Conservation (phyloP, 1,139 yeast genomes). For the Blastobotrys arbuscula region DNA sequence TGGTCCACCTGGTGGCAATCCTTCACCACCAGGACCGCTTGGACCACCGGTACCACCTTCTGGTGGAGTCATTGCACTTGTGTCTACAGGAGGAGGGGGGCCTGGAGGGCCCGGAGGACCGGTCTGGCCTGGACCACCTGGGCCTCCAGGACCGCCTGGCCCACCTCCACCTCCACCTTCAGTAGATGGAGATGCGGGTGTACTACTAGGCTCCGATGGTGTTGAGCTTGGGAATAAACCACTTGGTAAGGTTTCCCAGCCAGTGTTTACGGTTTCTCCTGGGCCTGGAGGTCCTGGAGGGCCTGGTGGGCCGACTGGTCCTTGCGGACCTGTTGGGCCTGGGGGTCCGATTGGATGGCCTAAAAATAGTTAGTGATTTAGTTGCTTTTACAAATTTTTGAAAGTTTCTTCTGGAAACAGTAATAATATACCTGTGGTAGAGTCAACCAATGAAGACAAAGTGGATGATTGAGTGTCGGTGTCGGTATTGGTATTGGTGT, state of each 20-base stretch:
- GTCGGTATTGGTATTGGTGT: slow-evolving; percentile 2
- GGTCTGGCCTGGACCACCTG: background rate
- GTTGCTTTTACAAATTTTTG: too few species aligned
- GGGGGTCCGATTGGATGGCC: too few species aligned
- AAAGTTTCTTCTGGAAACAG: too few species aligned
- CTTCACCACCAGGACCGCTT: slow-evolving; percentile 1
- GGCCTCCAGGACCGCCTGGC: background rate
- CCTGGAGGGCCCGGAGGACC: slow-evolving; percentile 9
- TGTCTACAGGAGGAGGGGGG: background rate
- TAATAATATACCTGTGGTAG: background rate
- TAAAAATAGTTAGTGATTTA: background rate
- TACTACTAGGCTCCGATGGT: slow-evolving; percentile 2
- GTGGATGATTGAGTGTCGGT: background rate
- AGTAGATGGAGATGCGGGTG: background rate
- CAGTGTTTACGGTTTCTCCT: background rate
- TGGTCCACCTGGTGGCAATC: background rate
- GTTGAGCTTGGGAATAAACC: slow-evolving; percentile 1
- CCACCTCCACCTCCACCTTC: slow-evolving; percentile 6
- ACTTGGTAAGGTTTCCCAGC: slow-evolving; percentile 1
- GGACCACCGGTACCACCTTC: background rate
- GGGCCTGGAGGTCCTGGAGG: slow-evolving; percentile 6
- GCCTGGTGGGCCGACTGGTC: background rate
- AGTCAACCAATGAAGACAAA: background rate
- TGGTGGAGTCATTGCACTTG: background rate
- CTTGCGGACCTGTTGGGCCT: background rate